Percentiles rank a stretch among this genome's conserved stretches.
These are phyloP conservation scores for Ophiostoma tasmaniense DNA, from an alignment of 2,329 filamentous ascomycete genomes.

Conservation along the genomic window DNA sequence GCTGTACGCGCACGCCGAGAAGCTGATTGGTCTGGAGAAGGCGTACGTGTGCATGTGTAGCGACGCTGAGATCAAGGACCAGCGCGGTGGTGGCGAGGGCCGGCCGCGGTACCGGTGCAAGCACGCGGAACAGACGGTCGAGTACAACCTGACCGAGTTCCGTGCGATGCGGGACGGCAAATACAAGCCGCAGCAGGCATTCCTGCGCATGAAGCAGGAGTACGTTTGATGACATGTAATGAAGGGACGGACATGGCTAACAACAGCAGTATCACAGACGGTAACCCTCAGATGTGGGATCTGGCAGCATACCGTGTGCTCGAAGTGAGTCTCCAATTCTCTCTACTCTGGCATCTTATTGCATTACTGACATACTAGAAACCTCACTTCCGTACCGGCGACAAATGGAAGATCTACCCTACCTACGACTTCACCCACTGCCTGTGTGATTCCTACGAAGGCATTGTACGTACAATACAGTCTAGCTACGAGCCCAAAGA, in stretches of 20 bases:
- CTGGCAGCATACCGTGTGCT: slow-evolving; percentile 81
- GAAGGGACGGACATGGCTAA: neutral
- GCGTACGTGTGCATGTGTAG: slow-evolving; percentile 85
- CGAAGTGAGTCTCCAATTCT: slow-evolving; percentile 22
- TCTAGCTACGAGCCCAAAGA: neutral
- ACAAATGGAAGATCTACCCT: slow-evolving; percentile 87
- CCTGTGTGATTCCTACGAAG: slow-evolving; percentile 85
- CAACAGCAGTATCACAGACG: slow-evolving; percentile 14
- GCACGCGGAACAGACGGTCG: slow-evolving; percentile 65
- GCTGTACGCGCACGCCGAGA: slow-evolving; percentile 81
- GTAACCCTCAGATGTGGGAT: slow-evolving; percentile 62
- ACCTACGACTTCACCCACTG: slow-evolving; percentile 93
- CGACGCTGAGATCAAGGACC: slow-evolving; percentile 73
- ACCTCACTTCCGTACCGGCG: slow-evolving; percentile 70
- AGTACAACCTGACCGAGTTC: slow-evolving; percentile 71
- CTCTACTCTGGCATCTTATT: neutral
- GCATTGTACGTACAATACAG: slow-evolving; percentile 39
- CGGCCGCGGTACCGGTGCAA: slow-evolving; percentile 68
- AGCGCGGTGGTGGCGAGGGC: slow-evolving; percentile 67
- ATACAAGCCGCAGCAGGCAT: slow-evolving; percentile 76
- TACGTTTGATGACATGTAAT: neutral
- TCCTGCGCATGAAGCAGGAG: slow-evolving; percentile 82
- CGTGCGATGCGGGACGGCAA: slow-evolving; percentile 85
- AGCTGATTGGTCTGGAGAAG: slow-evolving; percentile 62
- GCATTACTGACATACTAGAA: slow-evolving; percentile 23